These are phyloP conservation scores for Monosporascus sp. DNA, from an alignment of 2,329 filamentous ascomycete species.

Conservation along the genomic window DNA sequence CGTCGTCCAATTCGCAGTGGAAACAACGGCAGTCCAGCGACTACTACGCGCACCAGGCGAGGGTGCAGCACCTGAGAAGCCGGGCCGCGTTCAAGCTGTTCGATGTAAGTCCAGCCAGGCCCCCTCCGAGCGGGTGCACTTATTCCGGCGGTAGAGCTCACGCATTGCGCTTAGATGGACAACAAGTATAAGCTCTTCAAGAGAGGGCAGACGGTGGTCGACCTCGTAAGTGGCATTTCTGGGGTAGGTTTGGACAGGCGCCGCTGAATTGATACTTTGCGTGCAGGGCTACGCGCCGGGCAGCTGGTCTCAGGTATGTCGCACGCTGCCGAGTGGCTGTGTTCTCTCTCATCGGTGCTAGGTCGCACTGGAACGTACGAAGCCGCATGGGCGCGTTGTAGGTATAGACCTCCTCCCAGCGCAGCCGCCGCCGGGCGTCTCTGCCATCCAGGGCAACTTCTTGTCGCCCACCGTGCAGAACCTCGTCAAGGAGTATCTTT, in stretches of 20 bases:
- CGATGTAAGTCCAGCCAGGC: conserved; percentile 50
- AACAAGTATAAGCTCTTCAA: conserved; percentile 74
- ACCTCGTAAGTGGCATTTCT: conserved; percentile 58
- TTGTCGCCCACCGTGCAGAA: conserved; percentile 68
- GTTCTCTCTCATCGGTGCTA: conserved; percentile 31
- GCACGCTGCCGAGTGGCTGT: not conserved
- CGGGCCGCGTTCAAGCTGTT: conserved; percentile 90
- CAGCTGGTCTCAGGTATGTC: conserved; percentile 61
- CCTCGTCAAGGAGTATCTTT: conserved; percentile 72
- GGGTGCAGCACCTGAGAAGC: conserved; percentile 76
- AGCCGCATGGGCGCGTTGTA: conserved; percentile 72
- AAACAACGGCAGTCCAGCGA: conserved; percentile 73
- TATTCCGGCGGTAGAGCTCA: conserved; percentile 1
- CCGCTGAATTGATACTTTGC: not conserved
- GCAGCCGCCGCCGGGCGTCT: conserved; percentile 85
- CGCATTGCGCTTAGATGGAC: conserved; percentile 60
- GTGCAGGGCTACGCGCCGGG: conserved; percentile 69
- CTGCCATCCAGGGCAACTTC: conserved; percentile 92
- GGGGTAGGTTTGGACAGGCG: conserved; percentile 5
- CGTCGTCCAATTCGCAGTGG: conserved; percentile 71
- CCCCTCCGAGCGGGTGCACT: not conserved
- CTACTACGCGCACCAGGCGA: conserved; percentile 67
- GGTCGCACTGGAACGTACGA: conserved; percentile 76
- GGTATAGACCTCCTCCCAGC: conserved; percentile 94
- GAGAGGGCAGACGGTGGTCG: conserved; percentile 78